Conservation (phyloP, 441 rosid genomes). For the Daphne laureola region DNA sequence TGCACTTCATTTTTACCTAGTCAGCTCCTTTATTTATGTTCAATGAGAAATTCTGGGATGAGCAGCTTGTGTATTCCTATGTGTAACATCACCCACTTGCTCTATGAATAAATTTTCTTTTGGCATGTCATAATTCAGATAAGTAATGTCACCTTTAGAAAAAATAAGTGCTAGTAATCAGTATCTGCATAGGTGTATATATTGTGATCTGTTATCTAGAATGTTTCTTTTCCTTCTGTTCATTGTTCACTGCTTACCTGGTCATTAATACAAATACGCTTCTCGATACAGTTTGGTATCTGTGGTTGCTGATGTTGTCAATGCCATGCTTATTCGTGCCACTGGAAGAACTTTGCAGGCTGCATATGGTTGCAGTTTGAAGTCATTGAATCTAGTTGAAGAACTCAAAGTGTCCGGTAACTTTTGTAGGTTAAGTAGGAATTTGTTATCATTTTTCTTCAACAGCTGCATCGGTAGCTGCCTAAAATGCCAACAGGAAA, state of each 20-base stretch:
- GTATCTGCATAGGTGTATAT: too few species aligned
- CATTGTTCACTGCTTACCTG: not conserved
- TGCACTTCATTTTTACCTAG: too few species aligned
- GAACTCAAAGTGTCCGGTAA: constrained; percentile 47
- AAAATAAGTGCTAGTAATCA: too few species aligned
- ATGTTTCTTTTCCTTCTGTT: not conserved
- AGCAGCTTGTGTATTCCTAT: too few species aligned
- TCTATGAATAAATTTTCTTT: too few species aligned
- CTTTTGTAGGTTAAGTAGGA: not conserved
- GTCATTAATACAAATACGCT: constrained; percentile 27
- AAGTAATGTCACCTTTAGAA: too few species aligned
- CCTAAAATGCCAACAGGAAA: not conserved
- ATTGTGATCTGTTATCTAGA: not conserved
- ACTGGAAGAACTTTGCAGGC: constrained; percentile 54
- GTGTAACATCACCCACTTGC: too few species aligned
- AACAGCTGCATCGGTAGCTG: too few species aligned
- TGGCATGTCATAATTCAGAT: too few species aligned
- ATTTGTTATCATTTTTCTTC: too few species aligned
- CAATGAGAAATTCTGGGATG: too few species aligned
- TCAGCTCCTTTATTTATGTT: too few species aligned
- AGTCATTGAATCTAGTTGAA: constrained; percentile 37
- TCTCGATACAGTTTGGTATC: constrained; percentile 77
- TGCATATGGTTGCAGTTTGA: constrained; percentile 44
- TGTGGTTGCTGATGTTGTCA: constrained; percentile 74
- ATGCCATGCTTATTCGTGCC: constrained; percentile 73